Conservation (phyloP, 768 basidiomycete species). For the Lactarius tabidus region DNA sequence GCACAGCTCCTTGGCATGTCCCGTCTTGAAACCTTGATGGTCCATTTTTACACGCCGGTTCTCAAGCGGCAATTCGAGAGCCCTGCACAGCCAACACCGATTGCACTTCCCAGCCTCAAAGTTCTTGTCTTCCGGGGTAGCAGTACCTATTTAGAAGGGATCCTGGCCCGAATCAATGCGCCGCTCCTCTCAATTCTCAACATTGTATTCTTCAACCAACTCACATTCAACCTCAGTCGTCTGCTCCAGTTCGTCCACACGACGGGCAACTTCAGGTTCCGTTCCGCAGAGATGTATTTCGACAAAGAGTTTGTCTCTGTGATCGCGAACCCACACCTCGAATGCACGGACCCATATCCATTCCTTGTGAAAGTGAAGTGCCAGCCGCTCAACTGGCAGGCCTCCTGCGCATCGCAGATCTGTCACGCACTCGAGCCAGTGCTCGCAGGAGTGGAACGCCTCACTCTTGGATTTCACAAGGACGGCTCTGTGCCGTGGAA, state of each 20-base stretch:
- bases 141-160: background rate
- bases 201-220: background rate
- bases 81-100: background rate
- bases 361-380: background rate
- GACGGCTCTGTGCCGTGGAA: background rate
- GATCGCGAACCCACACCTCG: background rate
- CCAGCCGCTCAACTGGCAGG: background rate
- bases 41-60: background rate
- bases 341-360: background rate
- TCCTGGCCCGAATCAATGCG: background rate
- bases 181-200: background rate
- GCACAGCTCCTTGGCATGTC: slow-evolving; percentile 2
- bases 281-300: background rate
- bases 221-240: background rate
- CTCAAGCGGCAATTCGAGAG: background rate
- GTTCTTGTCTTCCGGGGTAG: background rate
- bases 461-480: slow-evolving; percentile 3
- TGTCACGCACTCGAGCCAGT: background rate
- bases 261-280: background rate
- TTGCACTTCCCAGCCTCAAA: background rate
- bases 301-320: too few relatives aligned
- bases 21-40: background rate
- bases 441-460: background rate
- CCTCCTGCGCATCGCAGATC: background rate
- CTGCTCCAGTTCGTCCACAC: background rate